Base-by-base conservation (phyloP, 2,329 filamentous ascomycete genomes). In the Colletotrichum spinosum region DNA sequence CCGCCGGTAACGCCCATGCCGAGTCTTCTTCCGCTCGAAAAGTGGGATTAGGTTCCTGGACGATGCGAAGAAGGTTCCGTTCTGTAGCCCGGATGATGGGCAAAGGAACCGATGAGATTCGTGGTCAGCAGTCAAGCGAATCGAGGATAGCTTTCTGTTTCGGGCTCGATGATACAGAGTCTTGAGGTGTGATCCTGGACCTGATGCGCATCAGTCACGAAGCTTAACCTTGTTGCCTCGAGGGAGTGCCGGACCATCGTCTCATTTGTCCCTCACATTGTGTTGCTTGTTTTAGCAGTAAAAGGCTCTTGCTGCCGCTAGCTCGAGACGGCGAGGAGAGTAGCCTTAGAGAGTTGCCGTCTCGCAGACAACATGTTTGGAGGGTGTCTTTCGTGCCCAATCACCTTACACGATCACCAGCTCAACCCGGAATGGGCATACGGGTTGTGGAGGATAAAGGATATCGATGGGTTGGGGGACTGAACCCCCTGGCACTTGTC, bases 391-490 rank as follows among this genome's bases (percentile, higher is more conserved):
- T 50, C 44, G 11, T 41, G 38, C 41, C 57, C 45, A 53, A 34
- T 52, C 39, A 48, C 15, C 12, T n/a, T 11, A 37, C 45, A 17
- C 35, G 37, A 52, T 52, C 41, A 10, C 45, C 33, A 35, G 35
- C 9, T 41, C 52, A 11, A 59, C 51, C 35, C 51, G 56, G 53
- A 41, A 46, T 11, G 12, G 37, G 12, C 38, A 8, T 11, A 2
- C 35, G 25, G 17, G 44, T 17, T 15, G 37, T 58, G 17, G 42
- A 33, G 38, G 25, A 37, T 45, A 58, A 58, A 58, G 45, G 45
- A 58, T 58, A 58, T 58, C 55, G 55, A 51, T 51, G 55, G 46
- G 46, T 58, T n/a, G 34, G 55, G 55, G 17, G 45, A 57, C 15
- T 7, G 12, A 8, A 35, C 13, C 44, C 17, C 8, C 3, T n/a